These are phyloP conservation scores for Takashimella koratensis DNA, from an alignment of 1,284 basidiomycete genomes.

Conservation along the genomic window DNA sequence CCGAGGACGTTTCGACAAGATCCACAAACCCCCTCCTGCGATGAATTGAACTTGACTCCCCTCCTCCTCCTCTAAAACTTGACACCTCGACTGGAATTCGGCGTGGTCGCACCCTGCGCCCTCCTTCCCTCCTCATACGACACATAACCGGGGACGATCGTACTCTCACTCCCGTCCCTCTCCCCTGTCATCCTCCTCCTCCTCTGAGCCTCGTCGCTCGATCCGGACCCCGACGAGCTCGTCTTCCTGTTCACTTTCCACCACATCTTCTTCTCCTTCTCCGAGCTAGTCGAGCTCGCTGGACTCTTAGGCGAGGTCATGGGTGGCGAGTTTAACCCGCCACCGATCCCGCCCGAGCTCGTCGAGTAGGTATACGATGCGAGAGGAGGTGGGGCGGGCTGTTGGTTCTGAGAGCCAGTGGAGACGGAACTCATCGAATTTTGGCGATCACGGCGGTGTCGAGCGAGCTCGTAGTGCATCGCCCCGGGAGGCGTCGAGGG, in stretches of 20 bases:
- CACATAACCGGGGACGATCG: no score
- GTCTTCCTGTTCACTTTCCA: constrained; percentile 24
- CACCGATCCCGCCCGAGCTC: constrained; percentile 7
- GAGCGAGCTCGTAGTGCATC: constrained; percentile 15
- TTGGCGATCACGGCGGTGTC: constrained; percentile 12
- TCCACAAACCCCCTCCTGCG: no score
- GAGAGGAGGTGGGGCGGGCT: constrained; percentile 4
- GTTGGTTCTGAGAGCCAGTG: background rate
- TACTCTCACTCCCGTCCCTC: no score
- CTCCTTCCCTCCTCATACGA: no score
- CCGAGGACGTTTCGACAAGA: no score
- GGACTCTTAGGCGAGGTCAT: background rate
- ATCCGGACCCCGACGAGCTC: no score
- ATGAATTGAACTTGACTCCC: no score
- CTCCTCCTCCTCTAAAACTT: no score
- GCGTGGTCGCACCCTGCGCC: no score
- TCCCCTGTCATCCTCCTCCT: no score
- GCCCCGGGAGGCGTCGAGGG: background rate
- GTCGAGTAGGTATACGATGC: background rate
- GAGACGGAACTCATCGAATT: constrained; percentile 6
- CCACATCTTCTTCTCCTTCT: constrained; percentile 28
- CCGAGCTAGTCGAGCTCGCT: background rate
- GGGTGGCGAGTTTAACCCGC: background rate
- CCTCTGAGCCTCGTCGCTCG: constrained; percentile 1
- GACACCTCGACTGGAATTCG: no score